These are phyloP conservation scores for Suhomyces bolitotheri DNA, from an alignment of 1,139 yeast genomes.

Conservation along the genomic window DNA sequence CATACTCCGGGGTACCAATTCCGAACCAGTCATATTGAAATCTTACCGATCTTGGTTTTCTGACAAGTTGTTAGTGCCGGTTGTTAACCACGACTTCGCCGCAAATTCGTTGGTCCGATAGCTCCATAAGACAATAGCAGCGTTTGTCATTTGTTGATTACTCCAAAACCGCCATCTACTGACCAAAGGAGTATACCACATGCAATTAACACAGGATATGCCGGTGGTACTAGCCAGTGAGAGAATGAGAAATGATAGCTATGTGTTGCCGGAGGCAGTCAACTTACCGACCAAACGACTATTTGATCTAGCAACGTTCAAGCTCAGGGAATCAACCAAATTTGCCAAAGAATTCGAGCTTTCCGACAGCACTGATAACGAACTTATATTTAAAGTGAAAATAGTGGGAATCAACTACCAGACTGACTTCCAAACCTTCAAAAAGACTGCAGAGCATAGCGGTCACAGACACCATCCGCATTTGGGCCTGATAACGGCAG, in stretches of 20 bases:
- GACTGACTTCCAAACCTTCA: constrained; percentile 26
- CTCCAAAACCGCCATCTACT: too few relatives aligned
- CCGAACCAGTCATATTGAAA: too few relatives aligned
- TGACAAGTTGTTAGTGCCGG: too few relatives aligned
- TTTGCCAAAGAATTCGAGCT: constrained; percentile 29
- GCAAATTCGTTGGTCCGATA: too few relatives aligned
- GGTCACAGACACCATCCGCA: not conserved
- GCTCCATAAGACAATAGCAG: too few relatives aligned
- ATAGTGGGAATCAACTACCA: constrained; percentile 32
- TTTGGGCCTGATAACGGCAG: constrained; percentile 4
- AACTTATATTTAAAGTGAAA: constrained; percentile 32
- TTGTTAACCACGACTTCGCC: too few relatives aligned
- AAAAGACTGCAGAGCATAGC: constrained; percentile 1
- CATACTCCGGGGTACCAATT: too few relatives aligned
- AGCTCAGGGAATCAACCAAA: constrained; percentile 31
- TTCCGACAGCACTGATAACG: constrained; percentile 19
- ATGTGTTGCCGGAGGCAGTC: constrained; percentile 8
- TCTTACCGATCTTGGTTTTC: too few relatives aligned
- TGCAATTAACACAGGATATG: not conserved
- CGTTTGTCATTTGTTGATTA: too few relatives aligned
- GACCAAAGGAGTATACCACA: too few relatives aligned
- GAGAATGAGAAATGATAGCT: not conserved
- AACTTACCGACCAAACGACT: constrained; percentile 33
- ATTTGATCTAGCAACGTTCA: constrained; percentile 23
- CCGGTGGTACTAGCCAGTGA: not conserved